A percentile compares a stretch with the other conserved stretches of the same genome.
Evolutionary conservation across 2,329 filamentous ascomycete species (phyloP).

Genomic region (Pezicula rhizophila): DNA sequence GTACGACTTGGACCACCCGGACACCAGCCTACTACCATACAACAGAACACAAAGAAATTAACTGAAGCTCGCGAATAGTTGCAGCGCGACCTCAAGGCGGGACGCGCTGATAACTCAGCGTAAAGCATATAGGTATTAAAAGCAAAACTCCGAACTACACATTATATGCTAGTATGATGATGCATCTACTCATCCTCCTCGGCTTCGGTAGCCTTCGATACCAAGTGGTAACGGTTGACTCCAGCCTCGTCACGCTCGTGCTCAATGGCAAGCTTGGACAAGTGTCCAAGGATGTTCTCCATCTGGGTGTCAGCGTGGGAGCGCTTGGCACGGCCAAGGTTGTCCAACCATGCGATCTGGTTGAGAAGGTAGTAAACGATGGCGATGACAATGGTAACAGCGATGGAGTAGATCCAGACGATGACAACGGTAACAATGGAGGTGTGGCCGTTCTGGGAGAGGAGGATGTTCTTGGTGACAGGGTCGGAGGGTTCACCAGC

Average conservation of each 20-base stretch:
- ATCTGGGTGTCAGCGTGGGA: slow-evolving; percentile 55
- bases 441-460: slow-evolving; percentile 35
- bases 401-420: slow-evolving; percentile 61
- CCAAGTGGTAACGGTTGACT: slow-evolving; percentile 19
- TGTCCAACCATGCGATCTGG: slow-evolving; percentile 50
- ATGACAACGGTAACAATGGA: slow-evolving; percentile 56
- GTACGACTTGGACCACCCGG: neutral
- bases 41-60: neutral
- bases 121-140: neutral
- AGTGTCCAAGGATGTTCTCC: slow-evolving; percentile 60
- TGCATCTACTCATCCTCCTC: slow-evolving; percentile 27
- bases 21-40: neutral
- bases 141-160: neutral
- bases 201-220: slow-evolving; percentile 22
- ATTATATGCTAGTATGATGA: neutral
- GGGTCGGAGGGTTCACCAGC: slow-evolving; percentile 30
- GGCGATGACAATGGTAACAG: slow-evolving; percentile 58
- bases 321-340: slow-evolving; percentile 58
- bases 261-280: slow-evolving; percentile 58
- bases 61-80: neutral
- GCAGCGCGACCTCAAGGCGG: neutral
- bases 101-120: neutral
- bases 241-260: slow-evolving; percentile 47
- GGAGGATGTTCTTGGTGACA: slow-evolving; percentile 24
- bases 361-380: slow-evolving; percentile 60